These are phyloP conservation scores for Cutaneotrichosporon spelunceum DNA, from an alignment of 1,284 basidiomycete genomes.

Conservation along the genomic window DNA sequence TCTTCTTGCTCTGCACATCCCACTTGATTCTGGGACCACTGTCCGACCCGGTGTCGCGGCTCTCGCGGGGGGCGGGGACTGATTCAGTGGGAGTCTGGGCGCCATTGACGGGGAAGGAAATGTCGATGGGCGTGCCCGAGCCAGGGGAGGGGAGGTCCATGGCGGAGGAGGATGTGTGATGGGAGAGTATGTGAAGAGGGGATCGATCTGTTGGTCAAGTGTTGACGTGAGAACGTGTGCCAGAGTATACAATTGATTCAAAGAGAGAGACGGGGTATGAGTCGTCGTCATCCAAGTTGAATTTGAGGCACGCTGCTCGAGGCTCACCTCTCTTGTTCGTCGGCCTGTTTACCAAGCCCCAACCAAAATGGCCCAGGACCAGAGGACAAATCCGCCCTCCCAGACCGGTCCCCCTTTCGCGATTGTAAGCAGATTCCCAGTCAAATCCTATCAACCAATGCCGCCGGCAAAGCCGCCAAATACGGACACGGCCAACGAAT, in stretches of 20 bases:
- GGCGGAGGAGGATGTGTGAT: not conserved
- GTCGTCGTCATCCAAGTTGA: not conserved
- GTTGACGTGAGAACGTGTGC: not conserved
- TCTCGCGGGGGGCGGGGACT: not conserved
- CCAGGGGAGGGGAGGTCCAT: slow-evolving; percentile 2
- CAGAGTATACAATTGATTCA: not conserved
- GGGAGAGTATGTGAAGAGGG: not conserved
- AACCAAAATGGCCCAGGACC: not conserved
- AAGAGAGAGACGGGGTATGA: not conserved
- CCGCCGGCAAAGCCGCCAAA: not conserved
- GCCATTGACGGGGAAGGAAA: not conserved
- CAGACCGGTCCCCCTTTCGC: not conserved
- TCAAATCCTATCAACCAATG: not conserved
- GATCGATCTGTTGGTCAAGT: not conserved
- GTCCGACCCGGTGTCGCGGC: too few species aligned
- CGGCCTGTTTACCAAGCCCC: too few species aligned
- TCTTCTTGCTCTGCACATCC: slow-evolving; percentile 5
- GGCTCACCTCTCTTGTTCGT: too few species aligned
- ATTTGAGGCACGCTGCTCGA: not conserved
- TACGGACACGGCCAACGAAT: not conserved
- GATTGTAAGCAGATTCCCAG: too few species aligned
- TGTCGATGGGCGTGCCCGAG: not conserved
- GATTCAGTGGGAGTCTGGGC: not conserved
- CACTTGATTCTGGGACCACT: not conserved
- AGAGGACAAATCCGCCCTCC: not conserved